phyloP scores from a whole-genome alignment of 148 eudicot genomes.

The Dianthus caryophyllus region DNA sequence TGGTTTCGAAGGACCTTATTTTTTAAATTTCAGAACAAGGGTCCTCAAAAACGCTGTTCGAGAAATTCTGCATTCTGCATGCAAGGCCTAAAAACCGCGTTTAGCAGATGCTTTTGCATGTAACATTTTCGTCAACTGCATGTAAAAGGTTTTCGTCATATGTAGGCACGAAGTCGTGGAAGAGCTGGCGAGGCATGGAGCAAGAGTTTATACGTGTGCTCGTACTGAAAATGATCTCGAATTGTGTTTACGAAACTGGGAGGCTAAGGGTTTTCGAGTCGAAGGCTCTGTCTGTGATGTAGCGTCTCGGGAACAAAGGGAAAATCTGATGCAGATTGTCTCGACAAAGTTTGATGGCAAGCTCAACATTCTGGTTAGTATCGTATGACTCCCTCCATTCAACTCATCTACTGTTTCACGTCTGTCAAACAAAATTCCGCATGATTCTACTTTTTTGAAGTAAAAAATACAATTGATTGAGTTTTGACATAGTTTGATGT shows the following conservation, averaged over 20 bases:
- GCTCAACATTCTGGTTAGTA: conserved; percentile 37
- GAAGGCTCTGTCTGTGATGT: conserved; percentile 36
- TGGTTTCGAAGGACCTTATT: too few relatives aligned
- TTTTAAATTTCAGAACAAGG: too few relatives aligned
- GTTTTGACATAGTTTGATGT: neutral
- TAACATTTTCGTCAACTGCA: too few relatives aligned
- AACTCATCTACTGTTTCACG: too few relatives aligned
- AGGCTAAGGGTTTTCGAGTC: conserved; percentile 31
- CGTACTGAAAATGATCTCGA: conserved; percentile 32
- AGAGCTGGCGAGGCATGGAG: conserved; percentile 34
- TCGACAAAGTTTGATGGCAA: conserved; percentile 32
- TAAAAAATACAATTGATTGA: neutral
- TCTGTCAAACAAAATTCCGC: too few relatives aligned
- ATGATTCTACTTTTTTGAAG: too few relatives aligned
- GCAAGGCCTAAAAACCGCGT: too few relatives aligned
- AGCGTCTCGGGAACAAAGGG: conserved; percentile 29
- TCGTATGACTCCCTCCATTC: too few relatives aligned
- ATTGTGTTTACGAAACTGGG: conserved; percentile 27
- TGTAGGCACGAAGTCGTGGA: conserved; percentile 40
- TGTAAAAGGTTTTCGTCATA: neutral
- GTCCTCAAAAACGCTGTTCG: too few relatives aligned
- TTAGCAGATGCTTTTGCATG: too few relatives aligned
- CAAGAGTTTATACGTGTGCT: conserved; percentile 34
- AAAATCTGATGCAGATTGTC: conserved; percentile 29
- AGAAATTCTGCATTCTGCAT: too few relatives aligned